Evolutionary conservation across 176 grass and related monocot species (phyloP), one percentile per base, ranked within the genome.

Genomic region (Musa beccarii): DNA sequence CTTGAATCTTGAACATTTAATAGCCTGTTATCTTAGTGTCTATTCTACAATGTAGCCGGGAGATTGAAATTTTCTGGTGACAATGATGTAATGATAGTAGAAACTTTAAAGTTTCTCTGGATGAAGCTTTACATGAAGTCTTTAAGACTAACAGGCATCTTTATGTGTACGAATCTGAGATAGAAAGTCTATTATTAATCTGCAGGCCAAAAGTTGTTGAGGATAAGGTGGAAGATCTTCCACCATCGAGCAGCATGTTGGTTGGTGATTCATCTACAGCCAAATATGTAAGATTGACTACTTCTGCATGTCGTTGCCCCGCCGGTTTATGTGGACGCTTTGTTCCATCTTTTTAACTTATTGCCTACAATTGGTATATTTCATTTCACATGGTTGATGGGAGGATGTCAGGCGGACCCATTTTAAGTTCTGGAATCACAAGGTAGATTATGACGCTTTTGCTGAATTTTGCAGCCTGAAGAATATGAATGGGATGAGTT

Each of bases 401-500:
- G 63, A 10, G n/a, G 34, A 49, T 83, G 86, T 57, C 83, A 85
- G 54, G 34, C 83, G 75, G 24, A 79, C 34, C 34, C 34, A 43
- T 43, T 43, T 43, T 43, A 43, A 17, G 9, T 73, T 72, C 14
- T 66, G 11, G 23, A 10, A 12, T 66, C 17, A 11, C 11, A 70
- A 10, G 25, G 19, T 20, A 15, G 2, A 49, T 13, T 49, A 69
- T 61, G 59, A 23, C 52, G 59, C 17, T 10, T 56, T 69, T 24
- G 3, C 19, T 34, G 3, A 84, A 84, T 76, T 57, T 80, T 83
- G 83, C 91, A 99, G 96, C 78, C 80, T 82, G 90, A 99, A 77
- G 96, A 99, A 89, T 95, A 87, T 76, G 91, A 99, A 69, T 99
- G 96, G 96, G 96, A 95, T 84, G 96, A 99, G 77, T 99, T 99